A percentile compares a stretch with the other conserved stretches of the same genome.
phyloP scores from a whole-genome alignment of 2,329 filamentous ascomycete genomes.

The Monosporascus sp. region DNA sequence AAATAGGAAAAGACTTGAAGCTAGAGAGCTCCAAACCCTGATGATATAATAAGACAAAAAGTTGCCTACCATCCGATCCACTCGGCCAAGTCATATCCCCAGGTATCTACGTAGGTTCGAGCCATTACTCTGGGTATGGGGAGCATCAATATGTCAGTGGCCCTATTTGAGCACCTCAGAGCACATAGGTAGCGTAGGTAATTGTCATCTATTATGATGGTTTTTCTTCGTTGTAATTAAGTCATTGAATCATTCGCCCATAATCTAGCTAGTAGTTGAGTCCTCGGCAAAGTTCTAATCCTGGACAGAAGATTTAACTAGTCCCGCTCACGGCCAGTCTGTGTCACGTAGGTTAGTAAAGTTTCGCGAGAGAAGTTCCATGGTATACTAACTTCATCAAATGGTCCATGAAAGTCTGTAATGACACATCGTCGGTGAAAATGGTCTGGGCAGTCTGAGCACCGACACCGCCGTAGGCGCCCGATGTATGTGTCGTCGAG shows the following conservation, averaged over 20 bases:
- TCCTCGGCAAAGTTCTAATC: neutral
- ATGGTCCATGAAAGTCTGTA: conserved; percentile 99
- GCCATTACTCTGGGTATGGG: neutral
- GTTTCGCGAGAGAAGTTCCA: conserved; percentile 2
- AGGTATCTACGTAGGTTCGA: too few species aligned
- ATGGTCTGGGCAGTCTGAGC: conserved; percentile 91
- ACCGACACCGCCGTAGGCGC: conserved; percentile 82
- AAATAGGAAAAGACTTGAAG: too few species aligned
- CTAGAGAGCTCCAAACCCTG: too few species aligned
- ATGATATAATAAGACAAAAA: too few species aligned
- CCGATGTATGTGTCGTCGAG: conserved; percentile 91
- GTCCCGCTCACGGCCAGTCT: conserved; percentile 59
- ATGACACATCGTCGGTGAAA: conserved; percentile 95
- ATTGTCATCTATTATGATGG: conserved; percentile 11
- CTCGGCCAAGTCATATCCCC: too few species aligned
- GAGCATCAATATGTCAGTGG: neutral
- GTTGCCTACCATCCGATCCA: too few species aligned
- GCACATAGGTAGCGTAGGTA: neutral
- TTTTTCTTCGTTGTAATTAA: neutral
- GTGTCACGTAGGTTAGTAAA: conserved; percentile 18
- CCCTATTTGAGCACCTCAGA: neutral
- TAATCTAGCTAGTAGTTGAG: neutral
- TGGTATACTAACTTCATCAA: conserved; percentile 80
- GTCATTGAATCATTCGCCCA: neutral
- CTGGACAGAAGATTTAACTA: conserved; percentile 35